A percentile compares a stretch with the other conserved stretches of the same genome.
Evolutionary conservation across 768 basidiomycete genomes (phyloP).

Genomic region (Candolleomyces eurysporus): DNA sequence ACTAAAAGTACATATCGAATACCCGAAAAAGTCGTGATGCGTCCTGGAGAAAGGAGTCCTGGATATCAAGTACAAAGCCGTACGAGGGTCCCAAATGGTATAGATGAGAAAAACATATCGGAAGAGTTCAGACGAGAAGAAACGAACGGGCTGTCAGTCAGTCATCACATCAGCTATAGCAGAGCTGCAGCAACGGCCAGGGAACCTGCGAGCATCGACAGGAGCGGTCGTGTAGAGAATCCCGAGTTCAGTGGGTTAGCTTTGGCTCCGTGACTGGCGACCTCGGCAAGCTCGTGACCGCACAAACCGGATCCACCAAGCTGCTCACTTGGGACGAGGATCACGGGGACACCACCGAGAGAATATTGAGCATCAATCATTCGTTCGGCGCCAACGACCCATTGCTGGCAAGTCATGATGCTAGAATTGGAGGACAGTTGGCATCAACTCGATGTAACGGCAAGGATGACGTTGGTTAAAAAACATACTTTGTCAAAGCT

Average conservation of each 20-base stretch:
- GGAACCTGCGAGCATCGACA: neutral
- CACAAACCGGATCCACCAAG: constrained; percentile 41
- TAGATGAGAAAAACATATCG: too few relatives aligned
- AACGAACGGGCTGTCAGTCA: too few relatives aligned
- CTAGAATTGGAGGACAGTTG: constrained; percentile 27
- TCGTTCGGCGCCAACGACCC: constrained; percentile 65
- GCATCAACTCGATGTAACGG: neutral
- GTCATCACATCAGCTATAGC: too few relatives aligned
- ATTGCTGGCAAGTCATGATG: constrained; percentile 63
- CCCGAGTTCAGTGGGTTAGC: neutral
- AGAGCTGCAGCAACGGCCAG: neutral
- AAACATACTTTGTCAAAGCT: constrained; percentile 54
- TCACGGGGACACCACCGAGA: constrained; percentile 56
- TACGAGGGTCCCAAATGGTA: too few relatives aligned
- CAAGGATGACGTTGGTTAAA: neutral
- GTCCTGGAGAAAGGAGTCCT: too few relatives aligned
- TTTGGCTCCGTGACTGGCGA: neutral
- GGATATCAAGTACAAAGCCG: too few relatives aligned
- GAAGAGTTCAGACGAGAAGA: too few relatives aligned
- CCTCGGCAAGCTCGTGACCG: constrained; percentile 18
- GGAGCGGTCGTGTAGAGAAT: neutral
- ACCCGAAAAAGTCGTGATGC: too few relatives aligned
- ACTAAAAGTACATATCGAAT: too few relatives aligned
- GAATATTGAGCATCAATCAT: constrained; percentile 62
- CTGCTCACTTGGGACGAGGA: constrained; percentile 45